Evolutionary conservation across 306 rosid genomes (phyloP), one percentile per base, ranked within the genome.

Genomic region (Pterocarpus santalinus): DNA sequence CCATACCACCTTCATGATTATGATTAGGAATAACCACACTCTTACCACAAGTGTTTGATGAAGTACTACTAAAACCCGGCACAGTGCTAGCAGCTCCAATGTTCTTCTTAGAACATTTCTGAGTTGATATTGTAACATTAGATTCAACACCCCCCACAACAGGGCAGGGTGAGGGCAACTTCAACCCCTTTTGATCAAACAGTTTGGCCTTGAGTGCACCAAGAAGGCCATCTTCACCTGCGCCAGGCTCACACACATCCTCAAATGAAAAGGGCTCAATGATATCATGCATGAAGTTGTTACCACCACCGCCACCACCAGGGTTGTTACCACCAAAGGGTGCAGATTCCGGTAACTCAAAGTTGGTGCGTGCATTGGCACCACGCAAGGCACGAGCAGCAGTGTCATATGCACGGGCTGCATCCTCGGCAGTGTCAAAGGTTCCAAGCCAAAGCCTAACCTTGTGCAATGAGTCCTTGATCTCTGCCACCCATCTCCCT

Each of bases 401-500:
- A 2, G 75, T 74, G 56, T 90, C 96, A 6, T 93, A 91, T 0
- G 96, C 96, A 1, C 91, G 84, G 8, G 96, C 97, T 0, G 96
- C 94, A 12, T 91, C 95, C 69, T 91, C 94, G 0, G 92, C 92
- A 0, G 92, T 85, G 85, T 92, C 95, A 13, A 92, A 91, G 2
- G 97, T 91, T 13, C 95, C 95, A 0, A 92, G 97, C 94, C 97
- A 90, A 1, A 89, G 91, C 79, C 97, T 89, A n/a, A 92, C 90
- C 73, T 90, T 89, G n/a, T 85, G 91, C 34, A 89, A 14, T 0
- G 97, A 92, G 82, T 92, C 95, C 68, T 92, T 92, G 81, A 90
- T 92, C 90, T 92, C 97, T 2, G 97, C 92, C 15, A 92, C 97
- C 97, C 95, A 92, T 87, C 96, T 87, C 15, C 97, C 97, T 0